Base-by-base conservation (phyloP, 257 asterid species). In the Parsonsia alboflavescens region DNA sequence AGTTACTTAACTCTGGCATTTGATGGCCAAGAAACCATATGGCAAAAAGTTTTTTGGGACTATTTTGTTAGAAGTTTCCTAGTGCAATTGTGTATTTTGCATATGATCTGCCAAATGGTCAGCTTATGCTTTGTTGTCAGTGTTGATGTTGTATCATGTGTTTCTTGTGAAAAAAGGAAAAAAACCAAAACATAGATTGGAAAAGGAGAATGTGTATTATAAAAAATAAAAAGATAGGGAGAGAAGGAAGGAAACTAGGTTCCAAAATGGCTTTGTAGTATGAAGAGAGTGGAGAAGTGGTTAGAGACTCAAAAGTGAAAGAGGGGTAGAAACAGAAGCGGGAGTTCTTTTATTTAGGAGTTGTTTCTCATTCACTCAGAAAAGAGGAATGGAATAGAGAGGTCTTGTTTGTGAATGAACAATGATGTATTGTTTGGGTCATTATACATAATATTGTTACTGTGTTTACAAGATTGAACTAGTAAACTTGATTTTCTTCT, bases 21-120 rank as follows among this genome's bases (percentile, higher is more conserved):
- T 80, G 90, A 96, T 5, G 99, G 97, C 53, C 99, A 94, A 85
- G 98, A 94, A 80, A 73, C 98, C 75, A 88, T 94, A 72, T 94
- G 99, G 99, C 92, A 87, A 79, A 94, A 88, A 85, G 99, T 92
- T 86, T 92, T n/a, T n/a, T n/a, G n/a, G n/a, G n/a, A n/a, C n/a
- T n/a, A n/a, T n/a, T n/a, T n/a, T n/a, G n/a, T n/a, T n/a, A n/a
- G n/a, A n/a, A n/a, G n/a, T n/a, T 88, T 59, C 98, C 98, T 10
- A 98, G 98, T 75, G 97, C 99, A 71, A 86, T 95, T 68, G 96
- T 95, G 77, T 95, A 95, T 85, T 95, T 92, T 59, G 83, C 96
- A 5, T 80, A 84, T 65, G 88, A 91, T 75, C 77, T 73, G 19
- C 88, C 90, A 73, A 84, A 86, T 83, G 99, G 97, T 92, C 50